Base-by-base conservation (phyloP, 257 asterid genomes). In the Scutellaria barbata region DNA sequence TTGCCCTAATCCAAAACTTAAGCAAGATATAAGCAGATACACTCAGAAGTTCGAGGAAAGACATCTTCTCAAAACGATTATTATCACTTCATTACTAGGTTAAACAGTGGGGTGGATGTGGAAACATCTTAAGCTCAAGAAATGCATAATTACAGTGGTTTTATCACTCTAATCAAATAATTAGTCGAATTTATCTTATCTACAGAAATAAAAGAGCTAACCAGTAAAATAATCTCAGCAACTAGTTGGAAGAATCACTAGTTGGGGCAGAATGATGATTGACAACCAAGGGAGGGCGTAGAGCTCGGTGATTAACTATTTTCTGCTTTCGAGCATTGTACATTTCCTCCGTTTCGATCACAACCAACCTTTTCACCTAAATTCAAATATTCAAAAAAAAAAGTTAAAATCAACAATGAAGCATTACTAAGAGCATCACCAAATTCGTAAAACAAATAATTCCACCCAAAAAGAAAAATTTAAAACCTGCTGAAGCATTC, bases 401-500 rank as follows among this genome's bases (percentile, higher is more conserved):
- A 33, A 51, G 0, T 10, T 22, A 8, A 8, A 7, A 65, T 5
- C 18, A 13, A 42, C 47, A 14, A 50, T 50, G n/a, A 16, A 39
- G 35, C 35, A 30, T 30, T 30, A 35, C 22, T 58, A 11, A 37
- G 16, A 71, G 51, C 68, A 71, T 10, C 67, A 43, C 3, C 35
- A 18, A 20, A 1, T 17, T 22, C 20, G 10, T 3, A 60, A 37
- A 14, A 60, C 35, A 16, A 68, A 7, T 51, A 54, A 41, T 8
- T 55, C 55, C 16, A 22, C 17, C 18, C 56, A 42, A 41, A 20
- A 8, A 12, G 51, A n/a, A 30, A 46, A 53, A 18, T 30, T 8
- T 2, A 33, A 68, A 37, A 88, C 99, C 98, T 94, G 99, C 77
- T 94, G 96, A 71, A 94, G 59, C 99, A 91, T 94, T 84, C 99